Evolutionary conservation across 345 rosid genomes (phyloP).

Genomic region (Heritiera fomes): DNA sequence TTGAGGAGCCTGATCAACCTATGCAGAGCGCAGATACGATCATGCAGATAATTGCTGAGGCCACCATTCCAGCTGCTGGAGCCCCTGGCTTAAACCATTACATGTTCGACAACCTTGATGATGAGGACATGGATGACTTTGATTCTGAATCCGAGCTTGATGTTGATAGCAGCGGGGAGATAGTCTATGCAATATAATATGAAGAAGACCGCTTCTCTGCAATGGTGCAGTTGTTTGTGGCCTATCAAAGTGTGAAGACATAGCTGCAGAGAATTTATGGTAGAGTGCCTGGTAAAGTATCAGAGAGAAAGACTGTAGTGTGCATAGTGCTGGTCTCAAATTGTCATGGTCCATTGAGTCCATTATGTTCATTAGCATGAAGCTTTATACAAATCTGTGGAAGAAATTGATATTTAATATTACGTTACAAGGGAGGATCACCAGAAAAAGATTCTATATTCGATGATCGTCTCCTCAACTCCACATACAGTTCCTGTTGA

Average conservation of each 20-base stretch:
- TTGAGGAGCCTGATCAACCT: constrained; percentile 85
- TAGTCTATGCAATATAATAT: constrained; percentile 70
- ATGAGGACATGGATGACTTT: constrained; percentile 83
- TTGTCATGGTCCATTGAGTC: constrained; percentile 5
- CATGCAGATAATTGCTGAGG: constrained; percentile 95
- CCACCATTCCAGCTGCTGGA: constrained; percentile 77
- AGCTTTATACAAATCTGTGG: constrained; percentile 17
- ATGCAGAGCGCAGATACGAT: constrained; percentile 77
- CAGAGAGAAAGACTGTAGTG: background rate
- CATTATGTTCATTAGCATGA: constrained; percentile 20
- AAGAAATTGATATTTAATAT: too few species aligned
- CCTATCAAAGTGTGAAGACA: constrained; percentile 1
- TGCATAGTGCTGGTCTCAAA: background rate
- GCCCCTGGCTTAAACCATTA: constrained; percentile 47
- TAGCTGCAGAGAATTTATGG: constrained; percentile 10
- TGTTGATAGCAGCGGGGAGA: constrained; percentile 90
- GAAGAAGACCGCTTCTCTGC: constrained; percentile 17
- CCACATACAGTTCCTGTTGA: too few species aligned
- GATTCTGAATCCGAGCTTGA: constrained; percentile 89
- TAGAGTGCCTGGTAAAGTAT: constrained; percentile 13
- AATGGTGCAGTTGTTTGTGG: constrained; percentile 1
- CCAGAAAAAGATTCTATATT: too few species aligned
- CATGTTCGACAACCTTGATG: constrained; percentile 66
- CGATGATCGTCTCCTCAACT: too few species aligned
- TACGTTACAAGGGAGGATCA: too few species aligned